A percentile compares a stretch with the other conserved stretches of the same genome.
Conservation (phyloP, 1,284 basidiomycete genomes). For the Cutaneotrichosporon cyanovorans region DNA sequence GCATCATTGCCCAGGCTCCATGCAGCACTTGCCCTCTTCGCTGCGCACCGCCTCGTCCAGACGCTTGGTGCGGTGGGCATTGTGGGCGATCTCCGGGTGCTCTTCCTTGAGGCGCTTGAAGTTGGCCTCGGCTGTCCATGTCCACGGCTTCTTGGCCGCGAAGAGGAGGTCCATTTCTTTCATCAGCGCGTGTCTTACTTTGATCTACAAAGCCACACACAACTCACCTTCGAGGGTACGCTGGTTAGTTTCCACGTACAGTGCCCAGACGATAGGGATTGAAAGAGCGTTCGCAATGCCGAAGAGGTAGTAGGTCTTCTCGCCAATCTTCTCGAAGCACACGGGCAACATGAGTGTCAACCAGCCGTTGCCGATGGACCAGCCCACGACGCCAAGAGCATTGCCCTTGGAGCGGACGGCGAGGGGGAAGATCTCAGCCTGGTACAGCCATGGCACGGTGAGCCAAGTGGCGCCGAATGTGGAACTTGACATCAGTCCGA, state of each 20-base stretch:
- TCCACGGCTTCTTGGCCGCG: conserved; percentile 14
- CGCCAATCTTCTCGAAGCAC: conserved; percentile 21
- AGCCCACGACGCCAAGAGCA: conserved; percentile 32
- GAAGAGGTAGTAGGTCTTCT: conserved; percentile 25
- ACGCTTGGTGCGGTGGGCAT: neutral
- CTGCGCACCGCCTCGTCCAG: neutral
- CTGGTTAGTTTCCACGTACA: conserved; percentile 29
- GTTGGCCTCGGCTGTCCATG: conserved; percentile 24
- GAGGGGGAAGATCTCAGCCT: conserved; percentile 34
- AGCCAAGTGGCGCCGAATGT: conserved; percentile 32
- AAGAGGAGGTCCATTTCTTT: neutral
- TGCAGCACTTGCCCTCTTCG: conserved; percentile 2
- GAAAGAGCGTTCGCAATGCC: conserved; percentile 14
- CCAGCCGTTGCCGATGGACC: conserved; percentile 35
- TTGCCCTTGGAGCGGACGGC: conserved; percentile 31
- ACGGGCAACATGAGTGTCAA: conserved; percentile 23
- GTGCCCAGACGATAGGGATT: conserved; percentile 28
- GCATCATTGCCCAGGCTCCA: no score
- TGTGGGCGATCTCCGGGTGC: conserved; percentile 15
- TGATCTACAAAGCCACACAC: no score
- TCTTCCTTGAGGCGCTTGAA: conserved; percentile 20
- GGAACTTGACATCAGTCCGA: no score
- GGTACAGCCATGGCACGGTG: conserved; percentile 34
- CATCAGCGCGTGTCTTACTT: no score
- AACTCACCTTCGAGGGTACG: conserved; percentile 23